Conservation (phyloP, 768 basidiomycete genomes). For the Hemileccinum rubropunctum region DNA sequence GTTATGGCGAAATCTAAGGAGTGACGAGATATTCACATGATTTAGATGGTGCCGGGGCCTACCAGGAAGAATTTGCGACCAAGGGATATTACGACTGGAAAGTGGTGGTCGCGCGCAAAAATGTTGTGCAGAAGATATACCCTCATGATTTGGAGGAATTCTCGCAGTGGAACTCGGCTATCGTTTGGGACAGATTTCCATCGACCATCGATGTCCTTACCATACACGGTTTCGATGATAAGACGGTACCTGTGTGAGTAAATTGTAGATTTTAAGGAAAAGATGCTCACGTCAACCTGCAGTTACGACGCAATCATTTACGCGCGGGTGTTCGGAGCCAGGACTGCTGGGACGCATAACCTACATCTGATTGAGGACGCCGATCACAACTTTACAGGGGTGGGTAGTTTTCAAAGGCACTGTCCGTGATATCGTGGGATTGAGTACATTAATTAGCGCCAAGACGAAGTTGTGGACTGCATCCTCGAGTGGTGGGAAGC, state of each 20-base stretch:
- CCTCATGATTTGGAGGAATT: slow-evolving; percentile 63
- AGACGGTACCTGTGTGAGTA: slow-evolving; percentile 66
- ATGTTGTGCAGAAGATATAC: slow-evolving; percentile 48
- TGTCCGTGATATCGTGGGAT: not conserved
- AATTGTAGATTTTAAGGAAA: not conserved
- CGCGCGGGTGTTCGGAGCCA: slow-evolving; percentile 52
- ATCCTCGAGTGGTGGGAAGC: slow-evolving; percentile 68
- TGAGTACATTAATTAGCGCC: slow-evolving; percentile 37
- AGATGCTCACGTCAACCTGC: not conserved
- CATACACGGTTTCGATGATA: slow-evolving; percentile 71
- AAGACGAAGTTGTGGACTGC: slow-evolving; percentile 63
- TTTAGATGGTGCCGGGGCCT: slow-evolving; percentile 28
- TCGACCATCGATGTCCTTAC: slow-evolving; percentile 62
- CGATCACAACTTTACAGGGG: slow-evolving; percentile 76
- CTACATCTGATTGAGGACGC: slow-evolving; percentile 69
- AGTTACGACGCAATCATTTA: slow-evolving; percentile 77
- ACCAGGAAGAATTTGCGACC: slow-evolving; percentile 50
- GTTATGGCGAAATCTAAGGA: not conserved
- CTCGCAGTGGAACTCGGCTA: slow-evolving; percentile 59
- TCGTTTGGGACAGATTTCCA: slow-evolving; percentile 72
- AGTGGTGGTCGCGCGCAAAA: slow-evolving; percentile 63
- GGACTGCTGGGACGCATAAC: slow-evolving; percentile 66
- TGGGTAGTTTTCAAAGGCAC: slow-evolving; percentile 19
- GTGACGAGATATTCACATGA: slow-evolving; percentile 1
- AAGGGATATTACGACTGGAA: slow-evolving; percentile 65